Evolutionary conservation across 169 alveolate genomes (phyloP), one percentile per base, ranked within the genome.

Genomic region (Sarcocystis neurona): DNA sequence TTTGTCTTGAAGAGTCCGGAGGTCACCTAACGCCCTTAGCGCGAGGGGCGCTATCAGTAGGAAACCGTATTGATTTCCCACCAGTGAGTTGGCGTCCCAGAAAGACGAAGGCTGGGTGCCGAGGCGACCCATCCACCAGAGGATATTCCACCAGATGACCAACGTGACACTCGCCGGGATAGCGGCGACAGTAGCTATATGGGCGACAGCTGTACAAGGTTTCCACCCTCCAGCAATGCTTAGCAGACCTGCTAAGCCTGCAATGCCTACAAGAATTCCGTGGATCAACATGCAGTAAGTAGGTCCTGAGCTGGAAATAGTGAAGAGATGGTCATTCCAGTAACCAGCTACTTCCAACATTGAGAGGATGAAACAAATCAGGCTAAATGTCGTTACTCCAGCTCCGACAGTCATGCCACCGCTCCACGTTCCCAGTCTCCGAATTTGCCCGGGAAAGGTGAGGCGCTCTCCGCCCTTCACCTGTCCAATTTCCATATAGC

Each of bases 381-480:
- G 15, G 46, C 89, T 84, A n/a, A 41, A 84, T 23, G 66, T n/a
- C 12, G 46, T 27, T 0, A 72, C 82, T 2, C 82, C 89, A 30
- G 74, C 50, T 27, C 53, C 89, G 39, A 84, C 46, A n/a, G 89
- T 18, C 43, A 84, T 41, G 34, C 89, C 89, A 15, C 60, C 72
- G n/a, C 48, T 60, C 89, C 89, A 84, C 6, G 41, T 84, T 20
- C 89, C 89, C 32, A 84, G 6, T 8, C 39, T 27, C 8, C 89
- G 47, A 63, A 84, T 84, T 41, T 84, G 53, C 10, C 82, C 56
- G 56, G 53, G 58, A 72, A 23, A 47, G 23, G 12, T 12, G 23
- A 53, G 66, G 30, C 30, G 66, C 12, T 53, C 66, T 53, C 66
- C 66, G 12, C 66, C 66, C 23, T 53, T 53, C 44, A 50, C 41